These are phyloP conservation scores for Coemansia sp. DNA, from an alignment of 192 early-diverging fungal species.

Conservation along the genomic window DNA sequence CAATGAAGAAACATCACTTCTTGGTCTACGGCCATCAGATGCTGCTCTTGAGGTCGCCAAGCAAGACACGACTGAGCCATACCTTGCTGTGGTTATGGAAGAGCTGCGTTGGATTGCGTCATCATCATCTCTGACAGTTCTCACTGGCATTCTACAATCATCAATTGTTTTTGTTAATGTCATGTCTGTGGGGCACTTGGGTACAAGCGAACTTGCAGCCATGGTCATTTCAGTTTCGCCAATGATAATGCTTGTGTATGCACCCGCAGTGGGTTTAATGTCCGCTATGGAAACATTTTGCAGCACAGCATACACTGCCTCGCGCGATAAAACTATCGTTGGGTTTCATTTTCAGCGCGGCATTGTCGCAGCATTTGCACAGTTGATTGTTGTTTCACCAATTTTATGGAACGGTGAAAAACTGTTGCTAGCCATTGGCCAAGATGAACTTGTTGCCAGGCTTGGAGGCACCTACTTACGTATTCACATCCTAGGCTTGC, in stretches of 20 bases:
- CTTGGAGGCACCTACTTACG: conserved; percentile 60
- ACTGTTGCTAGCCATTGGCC: conserved; percentile 67
- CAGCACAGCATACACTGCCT: no score
- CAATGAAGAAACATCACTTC: no score
- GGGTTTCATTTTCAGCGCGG: no score
- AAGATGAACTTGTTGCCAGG: conserved; percentile 67
- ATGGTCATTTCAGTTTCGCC: conserved; percentile 57
- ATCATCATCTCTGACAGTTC: conserved; percentile 53
- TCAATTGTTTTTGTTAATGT: conserved; percentile 64
- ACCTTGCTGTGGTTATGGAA: conserved; percentile 18
- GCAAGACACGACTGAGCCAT: conserved; percentile 11
- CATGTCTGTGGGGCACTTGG: conserved; percentile 61
- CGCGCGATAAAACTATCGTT: no score
- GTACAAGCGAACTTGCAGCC: conserved; percentile 63
- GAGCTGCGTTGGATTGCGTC: conserved; percentile 36
- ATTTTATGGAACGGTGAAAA: conserved; percentile 66
- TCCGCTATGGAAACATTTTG: no score
- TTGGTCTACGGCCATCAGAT: no score
- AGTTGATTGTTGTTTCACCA: conserved; percentile 67
- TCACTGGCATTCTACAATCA: conserved; percentile 65
- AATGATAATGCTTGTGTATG: conserved; percentile 56
- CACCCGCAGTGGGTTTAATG: conserved; percentile 61
- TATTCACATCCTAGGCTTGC: conserved; percentile 65
- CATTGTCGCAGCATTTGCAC: conserved; percentile 64
- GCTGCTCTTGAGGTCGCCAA: no score